Conservation (phyloP, 495 filamentous ascomycete genomes). For the Aspergillus incahuasiensis region DNA sequence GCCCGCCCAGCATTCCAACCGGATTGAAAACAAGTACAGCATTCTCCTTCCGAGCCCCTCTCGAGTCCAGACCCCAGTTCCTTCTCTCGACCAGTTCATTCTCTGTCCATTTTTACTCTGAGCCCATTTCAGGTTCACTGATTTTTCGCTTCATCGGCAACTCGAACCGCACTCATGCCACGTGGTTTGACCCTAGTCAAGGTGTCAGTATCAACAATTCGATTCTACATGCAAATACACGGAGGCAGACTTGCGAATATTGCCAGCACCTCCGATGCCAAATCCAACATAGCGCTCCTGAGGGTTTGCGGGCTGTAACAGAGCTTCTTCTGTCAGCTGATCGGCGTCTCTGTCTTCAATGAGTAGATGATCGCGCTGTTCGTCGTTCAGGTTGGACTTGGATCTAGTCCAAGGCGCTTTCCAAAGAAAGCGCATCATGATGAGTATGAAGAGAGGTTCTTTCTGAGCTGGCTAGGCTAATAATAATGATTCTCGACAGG, state of each 20-base stretch:
- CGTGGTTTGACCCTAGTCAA: conserved; percentile 7
- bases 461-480: neutral
- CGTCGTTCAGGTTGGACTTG: conserved; percentile 1
- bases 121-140: neutral
- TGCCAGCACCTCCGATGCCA: conserved; percentile 40
- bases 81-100: neutral
- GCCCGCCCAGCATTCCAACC: neutral
- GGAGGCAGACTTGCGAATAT: conserved; percentile 29
- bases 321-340: neutral
- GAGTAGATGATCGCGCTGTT: conserved; percentile 2
- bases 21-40: neutral
- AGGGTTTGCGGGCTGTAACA: neutral
- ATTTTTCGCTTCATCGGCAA: neutral
- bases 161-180: neutral
- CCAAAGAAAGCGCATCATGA: conserved; percentile 8
- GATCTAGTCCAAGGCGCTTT: conserved; percentile 7
- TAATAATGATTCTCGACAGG: neutral
- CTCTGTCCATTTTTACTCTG: neutral
- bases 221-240: neutral
- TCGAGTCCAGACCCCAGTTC: neutral
- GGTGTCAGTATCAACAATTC: neutral
- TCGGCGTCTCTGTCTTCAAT: neutral
- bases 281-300: conserved; percentile 32
- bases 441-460: neutral
- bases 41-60: neutral